These are phyloP conservation scores for Drechslerella coelobrocha DNA, from an alignment of 2,329 filamentous ascomycete genomes.

Conservation along the genomic window DNA sequence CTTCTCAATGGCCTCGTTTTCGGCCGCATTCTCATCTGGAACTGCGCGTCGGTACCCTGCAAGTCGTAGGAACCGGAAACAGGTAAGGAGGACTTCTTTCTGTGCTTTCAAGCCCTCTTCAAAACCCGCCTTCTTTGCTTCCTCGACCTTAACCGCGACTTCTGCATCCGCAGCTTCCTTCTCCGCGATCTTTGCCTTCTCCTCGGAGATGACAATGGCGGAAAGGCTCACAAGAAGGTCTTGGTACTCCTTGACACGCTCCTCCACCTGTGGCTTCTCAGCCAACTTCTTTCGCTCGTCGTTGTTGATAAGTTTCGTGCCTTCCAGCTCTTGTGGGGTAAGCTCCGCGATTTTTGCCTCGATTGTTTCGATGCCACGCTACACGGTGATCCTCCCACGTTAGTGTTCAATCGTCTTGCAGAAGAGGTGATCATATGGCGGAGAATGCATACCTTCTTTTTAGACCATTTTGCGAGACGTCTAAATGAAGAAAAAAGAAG, in stretches of 20 bases:
- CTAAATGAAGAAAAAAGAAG: conserved; percentile 4
- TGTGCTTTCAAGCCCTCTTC: conserved; percentile 59
- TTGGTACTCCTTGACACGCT: conserved; percentile 52
- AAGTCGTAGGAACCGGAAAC: conserved; percentile 81
- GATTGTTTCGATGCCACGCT: conserved; percentile 53
- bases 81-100: conserved; percentile 69
- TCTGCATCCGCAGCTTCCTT: conserved; percentile 66
- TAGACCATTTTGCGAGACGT: conserved; percentile 45
- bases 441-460: conserved; percentile 51
- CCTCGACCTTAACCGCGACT: conserved; percentile 60
- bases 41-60: conserved; percentile 76
- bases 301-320: conserved; percentile 52
- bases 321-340: conserved; percentile 52
- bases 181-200: conserved; percentile 66
- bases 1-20: conserved; percentile 81
- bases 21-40: conserved; percentile 70
- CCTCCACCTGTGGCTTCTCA: conserved; percentile 52
- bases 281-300: conserved; percentile 54
- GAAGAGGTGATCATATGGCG: background rate
- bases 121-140: conserved; percentile 63
- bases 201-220: conserved; percentile 61
- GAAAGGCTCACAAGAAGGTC: conserved; percentile 52
- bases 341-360: conserved; percentile 55
- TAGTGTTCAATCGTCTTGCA: conserved; percentile 16
- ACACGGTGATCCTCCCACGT: conserved; percentile 31